These are phyloP conservation scores for Geoglossum cookeanum DNA, from an alignment of 2,329 filamentous ascomycete genomes.

Conservation along the genomic window DNA sequence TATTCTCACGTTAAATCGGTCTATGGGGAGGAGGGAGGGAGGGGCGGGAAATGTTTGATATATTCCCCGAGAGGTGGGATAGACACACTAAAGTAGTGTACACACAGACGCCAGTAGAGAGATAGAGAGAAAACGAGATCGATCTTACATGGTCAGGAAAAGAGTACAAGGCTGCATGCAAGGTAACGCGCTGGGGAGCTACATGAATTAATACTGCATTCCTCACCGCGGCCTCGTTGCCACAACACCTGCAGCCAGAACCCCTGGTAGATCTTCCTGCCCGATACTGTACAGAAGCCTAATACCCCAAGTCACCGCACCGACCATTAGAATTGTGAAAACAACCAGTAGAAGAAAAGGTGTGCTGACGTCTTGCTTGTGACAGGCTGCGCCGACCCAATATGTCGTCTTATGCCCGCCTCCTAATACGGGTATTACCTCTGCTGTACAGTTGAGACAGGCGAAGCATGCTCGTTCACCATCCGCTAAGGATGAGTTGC, in stretches of 20 bases:
- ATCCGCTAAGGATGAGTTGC: constrained; percentile 11
- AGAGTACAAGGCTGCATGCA: background rate
- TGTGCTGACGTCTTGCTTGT: constrained; percentile 78
- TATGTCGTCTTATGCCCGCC: constrained; percentile 41
- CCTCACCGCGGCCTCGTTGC: background rate
- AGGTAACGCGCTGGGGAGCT: constrained; percentile 4
- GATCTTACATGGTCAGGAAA: background rate
- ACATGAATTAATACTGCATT: background rate
- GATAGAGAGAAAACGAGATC: background rate
- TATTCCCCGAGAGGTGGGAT: no score
- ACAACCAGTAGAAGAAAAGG: constrained; percentile 75
- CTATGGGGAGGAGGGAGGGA: no score
- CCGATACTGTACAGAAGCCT: constrained; percentile 69
- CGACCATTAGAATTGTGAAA: constrained; percentile 51
- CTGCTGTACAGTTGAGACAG: constrained; percentile 49
- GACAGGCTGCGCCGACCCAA: constrained; percentile 74
- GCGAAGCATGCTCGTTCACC: constrained; percentile 44
- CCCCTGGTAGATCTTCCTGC: constrained; percentile 71
- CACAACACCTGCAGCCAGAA: constrained; percentile 88
- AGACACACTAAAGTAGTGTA: no score
- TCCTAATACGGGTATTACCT: constrained; percentile 29
- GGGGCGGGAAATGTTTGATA: no score
- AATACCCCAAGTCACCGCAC: constrained; percentile 50
- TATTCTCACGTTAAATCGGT: no score
- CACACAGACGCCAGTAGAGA: background rate